Percentiles rank a stretch among this genome's conserved stretches.
These are phyloP conservation scores for Afroboletus lepidellus DNA, from an alignment of 1,284 basidiomycete species.

Conservation along the genomic window DNA sequence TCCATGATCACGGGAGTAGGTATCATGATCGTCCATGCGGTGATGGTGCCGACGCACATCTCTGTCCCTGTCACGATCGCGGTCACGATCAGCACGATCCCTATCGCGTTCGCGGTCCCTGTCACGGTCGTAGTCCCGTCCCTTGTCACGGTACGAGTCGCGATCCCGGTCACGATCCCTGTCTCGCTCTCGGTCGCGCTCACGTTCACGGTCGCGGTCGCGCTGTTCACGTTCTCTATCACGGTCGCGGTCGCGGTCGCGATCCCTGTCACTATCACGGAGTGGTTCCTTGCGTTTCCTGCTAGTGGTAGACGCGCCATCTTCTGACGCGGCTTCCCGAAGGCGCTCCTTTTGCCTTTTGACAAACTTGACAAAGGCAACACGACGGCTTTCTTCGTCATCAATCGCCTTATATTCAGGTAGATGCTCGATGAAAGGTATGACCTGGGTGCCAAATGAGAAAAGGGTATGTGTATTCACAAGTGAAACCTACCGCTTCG, in stretches of 20 bases:
- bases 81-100: conserved; percentile 40
- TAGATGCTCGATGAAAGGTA: conserved; percentile 75
- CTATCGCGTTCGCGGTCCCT: conserved; percentile 42
- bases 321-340: conserved; percentile 74
- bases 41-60: conserved; percentile 31
- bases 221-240: conserved; percentile 37
- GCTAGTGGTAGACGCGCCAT: conserved; percentile 74
- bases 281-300: conserved; percentile 71
- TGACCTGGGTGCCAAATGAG: conserved; percentile 42
- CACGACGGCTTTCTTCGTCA: conserved; percentile 75
- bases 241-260: conserved; percentile 39
- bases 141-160: conserved; percentile 32
- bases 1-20: conserved; percentile 37
- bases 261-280: conserved; percentile 44
- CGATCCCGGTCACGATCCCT: conserved; percentile 40
- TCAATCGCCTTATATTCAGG: conserved; percentile 83
- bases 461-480: background rate
- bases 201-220: conserved; percentile 30
- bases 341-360: conserved; percentile 86
- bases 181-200: conserved; percentile 38
- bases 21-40: conserved; percentile 37
- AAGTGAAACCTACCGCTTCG: conserved; percentile 61
- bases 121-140: conserved; percentile 35
- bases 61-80: conserved; percentile 44
- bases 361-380: conserved; percentile 83